Base-by-base conservation (phyloP, 208 protist genomes). In the Borovskyia barvae region DNA sequence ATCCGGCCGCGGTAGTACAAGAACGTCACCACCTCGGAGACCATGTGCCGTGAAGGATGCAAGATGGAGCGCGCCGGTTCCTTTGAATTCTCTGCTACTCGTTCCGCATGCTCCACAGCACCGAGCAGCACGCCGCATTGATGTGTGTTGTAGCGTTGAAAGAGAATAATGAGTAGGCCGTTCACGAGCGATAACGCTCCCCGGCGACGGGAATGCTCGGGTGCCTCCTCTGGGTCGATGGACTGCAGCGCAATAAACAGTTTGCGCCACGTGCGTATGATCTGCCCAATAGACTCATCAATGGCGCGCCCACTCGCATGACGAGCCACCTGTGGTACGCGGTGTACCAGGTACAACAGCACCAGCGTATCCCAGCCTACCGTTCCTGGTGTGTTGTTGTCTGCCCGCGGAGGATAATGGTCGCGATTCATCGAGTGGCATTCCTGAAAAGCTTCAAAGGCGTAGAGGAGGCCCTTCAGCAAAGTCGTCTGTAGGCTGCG, bases 341-440 rank as follows among this genome's bases (percentile, higher is more conserved):
- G 71, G 45, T 92, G 84, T 1, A 90, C 82, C 60, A 94, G 79
- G 61, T 90, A 77, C 1, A 94, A 68, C 35, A 94, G 65, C 56
- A 92, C 65, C 9, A 92, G 64, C 5, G 87, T 94, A 64, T 94
- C 87, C 84, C 87, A 94, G 15, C 87, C 87, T n/a, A 90, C 80
- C 2, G 84, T 88, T 52, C 82, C 84, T n/a, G 75, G 54, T 6
- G 76, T 87, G 45, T 56, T 77, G 46, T 47, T 66, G 20, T 82
- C 66, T 5, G 46, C 54, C 3, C 80, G 77, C 0, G 72, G 65
- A 2, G 77, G 67, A 57, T 94, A 94, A 66, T 94, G 71, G 32
- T 70, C 60, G 33, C 87, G 87, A 14, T 62, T 40, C 80, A 88
- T 86, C 12, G 76, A 75, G 56, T 94, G 87, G 36, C 77, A 60